Evolutionary conservation across 305 asterid genomes (phyloP), one percentile per base, ranked within the genome.

Genomic region (Solanum aculeatissimum): DNA sequence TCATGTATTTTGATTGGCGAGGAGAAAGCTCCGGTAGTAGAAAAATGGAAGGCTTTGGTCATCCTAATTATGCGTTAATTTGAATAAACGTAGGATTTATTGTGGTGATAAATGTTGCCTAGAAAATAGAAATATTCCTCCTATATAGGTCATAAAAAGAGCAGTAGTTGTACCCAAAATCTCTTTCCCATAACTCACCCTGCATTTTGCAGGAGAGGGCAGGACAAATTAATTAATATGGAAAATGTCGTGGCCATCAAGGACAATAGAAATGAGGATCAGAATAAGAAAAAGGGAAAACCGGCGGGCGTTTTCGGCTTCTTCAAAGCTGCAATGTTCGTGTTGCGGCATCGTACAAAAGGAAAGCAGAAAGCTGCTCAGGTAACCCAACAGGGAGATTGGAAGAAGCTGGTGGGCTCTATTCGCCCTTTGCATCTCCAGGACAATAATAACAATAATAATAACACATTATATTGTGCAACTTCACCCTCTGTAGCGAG

Each of bases 361-460:
- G 83, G 66, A 29, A 78, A 78, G 66, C 66, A 53, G 32, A 78
- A 53, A 78, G 66, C 83, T 9, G 68, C 83, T 51, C n/a, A 53
- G 66, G 13, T 78, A 53, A 49, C 60, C 18, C 81, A 49, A 12
- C 62, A 75, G 81, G 81, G 81, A 25, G 91, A 88, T 18, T 94
- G 97, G 98, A 90, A 84, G 89, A 90, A 89, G 81, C 62, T 94
- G 8, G 97, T 95, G 6, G 97, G 92, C 0, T 92, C 95, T 6
- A 91, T 95, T 86, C 92, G 98, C 32, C 98, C 98, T 12, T 79
- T 95, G 85, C 93, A 92, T 87, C 89, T 90, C 25, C 96, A 88
- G 71, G 94, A 90, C 9, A 38, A 51, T 25, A 47, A 9, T 72
- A 7, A 23, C 21, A n/a, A 21, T 60, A 60, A 21, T 58, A 58